These are phyloP conservation scores for Hymenoscyphus occultus DNA, from an alignment of 2,329 filamentous ascomycete genomes.

Conservation along the genomic window DNA sequence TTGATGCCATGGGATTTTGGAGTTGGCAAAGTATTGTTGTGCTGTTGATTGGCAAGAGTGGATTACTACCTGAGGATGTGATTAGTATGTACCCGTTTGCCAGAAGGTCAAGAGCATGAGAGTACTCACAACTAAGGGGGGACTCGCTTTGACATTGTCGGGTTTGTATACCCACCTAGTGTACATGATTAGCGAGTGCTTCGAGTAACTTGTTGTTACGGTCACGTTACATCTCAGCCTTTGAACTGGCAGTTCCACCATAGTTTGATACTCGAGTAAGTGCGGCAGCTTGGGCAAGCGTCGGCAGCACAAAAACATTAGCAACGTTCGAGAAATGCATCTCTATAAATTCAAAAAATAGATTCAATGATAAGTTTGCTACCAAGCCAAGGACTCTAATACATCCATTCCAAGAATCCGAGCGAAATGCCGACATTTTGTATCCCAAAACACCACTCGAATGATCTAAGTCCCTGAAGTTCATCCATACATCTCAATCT, in stretches of 20 bases:
- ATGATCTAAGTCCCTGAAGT: neutral
- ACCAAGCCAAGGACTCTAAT: neutral
- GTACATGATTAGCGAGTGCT: neutral
- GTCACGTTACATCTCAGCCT: conserved; percentile 21
- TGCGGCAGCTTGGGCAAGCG: conserved; percentile 13
- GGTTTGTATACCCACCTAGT: conserved; percentile 27
- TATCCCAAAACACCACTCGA: neutral
- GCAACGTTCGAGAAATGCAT: conserved; percentile 18
- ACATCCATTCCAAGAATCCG: neutral
- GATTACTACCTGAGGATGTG: conserved; percentile 16
- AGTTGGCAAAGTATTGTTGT: conserved; percentile 28
- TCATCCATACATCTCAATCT: neutral
- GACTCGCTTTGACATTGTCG: conserved; percentile 22
- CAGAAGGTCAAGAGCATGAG: neutral
- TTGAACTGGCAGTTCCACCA: conserved; percentile 23
- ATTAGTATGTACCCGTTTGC: neutral
- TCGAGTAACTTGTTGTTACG: neutral
- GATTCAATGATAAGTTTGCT: neutral
- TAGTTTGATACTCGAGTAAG: conserved; percentile 23
- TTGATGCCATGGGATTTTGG: conserved; percentile 45
- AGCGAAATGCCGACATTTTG: neutral
- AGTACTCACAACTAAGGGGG: conserved; percentile 19
- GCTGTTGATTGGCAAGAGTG: conserved; percentile 42
- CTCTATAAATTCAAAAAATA: neutral
- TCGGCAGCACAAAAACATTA: conserved; percentile 3